Conservation (phyloP, 306 rosid species). For the Bauhinia variegata region DNA sequence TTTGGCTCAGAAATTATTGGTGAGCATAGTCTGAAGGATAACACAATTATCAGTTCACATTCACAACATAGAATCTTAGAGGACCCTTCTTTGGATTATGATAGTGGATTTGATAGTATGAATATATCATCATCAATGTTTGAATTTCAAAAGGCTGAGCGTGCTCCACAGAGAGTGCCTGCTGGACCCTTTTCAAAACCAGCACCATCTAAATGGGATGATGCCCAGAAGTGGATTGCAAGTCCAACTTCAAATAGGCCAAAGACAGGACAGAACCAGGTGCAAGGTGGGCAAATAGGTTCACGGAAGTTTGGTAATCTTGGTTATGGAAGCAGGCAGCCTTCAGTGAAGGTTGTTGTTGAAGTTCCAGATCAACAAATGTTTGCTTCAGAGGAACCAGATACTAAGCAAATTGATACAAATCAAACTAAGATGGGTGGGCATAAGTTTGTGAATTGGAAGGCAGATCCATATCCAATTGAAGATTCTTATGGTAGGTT, state of each 20-base stretch:
- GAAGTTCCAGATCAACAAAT: constrained; percentile 75
- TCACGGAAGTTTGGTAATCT: constrained; percentile 51
- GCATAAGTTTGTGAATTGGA: constrained; percentile 73
- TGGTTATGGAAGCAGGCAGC: constrained; percentile 66
- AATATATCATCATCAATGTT: constrained; percentile 61
- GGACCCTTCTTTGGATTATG: constrained; percentile 67
- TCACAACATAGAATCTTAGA: constrained; percentile 60
- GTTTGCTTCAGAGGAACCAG: constrained; percentile 74
- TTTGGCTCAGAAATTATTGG: constrained; percentile 50
- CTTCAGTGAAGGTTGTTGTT: constrained; percentile 71
- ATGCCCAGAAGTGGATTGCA: constrained; percentile 98
- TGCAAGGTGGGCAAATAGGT: constrained; percentile 62
- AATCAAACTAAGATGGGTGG: constrained; percentile 69
- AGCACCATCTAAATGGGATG: constrained; percentile 95
- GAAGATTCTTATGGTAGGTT: constrained; percentile 67
- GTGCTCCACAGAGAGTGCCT: constrained; percentile 70
- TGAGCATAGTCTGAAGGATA: constrained; percentile 54
- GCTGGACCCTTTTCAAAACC: constrained; percentile 84
- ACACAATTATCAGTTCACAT: constrained; percentile 42
- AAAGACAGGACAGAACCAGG: constrained; percentile 63
- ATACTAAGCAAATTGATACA: constrained; percentile 83
- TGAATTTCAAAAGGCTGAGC: constrained; percentile 88
- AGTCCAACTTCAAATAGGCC: constrained; percentile 82
- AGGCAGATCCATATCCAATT: constrained; percentile 62
- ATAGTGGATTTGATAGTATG: constrained; percentile 56